Evolutionary conservation across 805 yeast species (phyloP), one percentile per base, ranked within the genome.

Genomic region (Candida easanensis): DNA sequence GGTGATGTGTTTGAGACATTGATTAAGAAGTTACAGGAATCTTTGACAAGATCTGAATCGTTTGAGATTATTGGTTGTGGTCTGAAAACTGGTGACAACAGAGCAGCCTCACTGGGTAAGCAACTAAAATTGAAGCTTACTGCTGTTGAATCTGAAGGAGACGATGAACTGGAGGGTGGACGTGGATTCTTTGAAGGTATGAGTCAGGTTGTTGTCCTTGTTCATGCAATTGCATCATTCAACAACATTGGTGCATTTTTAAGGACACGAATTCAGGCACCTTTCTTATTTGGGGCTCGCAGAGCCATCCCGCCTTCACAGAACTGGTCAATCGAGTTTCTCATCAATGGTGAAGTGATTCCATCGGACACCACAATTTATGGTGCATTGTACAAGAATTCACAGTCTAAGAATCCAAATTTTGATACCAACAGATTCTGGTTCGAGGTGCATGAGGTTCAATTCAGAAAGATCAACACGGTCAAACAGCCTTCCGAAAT

Each of bases 311-410:
- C 17, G 36, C 4, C 39, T 9, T n/a, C 39, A 3, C 17, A 27
- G 2, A 42, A 49, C 3, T 68, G 70, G 67, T 61, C 70, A 39
- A 65, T 82, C 41, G 84, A 80, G 42, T 87, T 87, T 56, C 64
- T 65, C 1, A 64, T 82, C 11, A 69, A 80, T 48, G 87, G 76
- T 4, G 79, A 78, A 43, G 65, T 62, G 0, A 68, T 86, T 21
- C 82, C 88, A 3, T 68, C 69, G 30, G 86, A 77, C 39, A 78
- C 86, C 0, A 87, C 96, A 0, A 73, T 88, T 2, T 85, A 80
- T 62, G 93, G 93, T 1, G 90, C 88, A 0, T 67, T 84, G 5
- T 80, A 79, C 57, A 73, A 76, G 38, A 64, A 77, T 3, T 57
- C 74, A 13, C 73, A 76, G 56, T 39, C 48, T 23, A 42, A 56